These are phyloP conservation scores for Areca catechu DNA, from an alignment of 176 grass and related monocot genomes.

Conservation along the genomic window DNA sequence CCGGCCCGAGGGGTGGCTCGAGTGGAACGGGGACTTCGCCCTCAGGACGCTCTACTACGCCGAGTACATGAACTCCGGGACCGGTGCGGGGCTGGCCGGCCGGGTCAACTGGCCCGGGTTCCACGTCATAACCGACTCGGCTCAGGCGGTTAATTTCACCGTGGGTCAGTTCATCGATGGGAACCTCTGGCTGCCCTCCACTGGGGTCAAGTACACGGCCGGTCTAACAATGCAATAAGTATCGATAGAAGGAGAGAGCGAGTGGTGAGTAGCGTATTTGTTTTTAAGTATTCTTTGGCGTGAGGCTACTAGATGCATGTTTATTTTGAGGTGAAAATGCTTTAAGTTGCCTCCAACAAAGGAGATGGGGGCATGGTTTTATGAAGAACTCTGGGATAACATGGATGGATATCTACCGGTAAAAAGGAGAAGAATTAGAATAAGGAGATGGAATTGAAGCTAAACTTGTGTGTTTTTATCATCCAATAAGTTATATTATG, in stretches of 20 bases:
- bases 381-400: too few species aligned
- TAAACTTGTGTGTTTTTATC: too few species aligned
- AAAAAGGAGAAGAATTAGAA: too few species aligned
- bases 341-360: too few species aligned
- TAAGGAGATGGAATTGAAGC: too few species aligned
- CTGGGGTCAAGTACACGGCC: constrained; percentile 8
- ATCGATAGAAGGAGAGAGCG: background rate
- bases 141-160: background rate
- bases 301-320: too few species aligned
- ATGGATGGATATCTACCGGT: too few species aligned
- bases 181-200: constrained; percentile 9
- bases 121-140: constrained; percentile 27
- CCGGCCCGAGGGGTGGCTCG: constrained; percentile 39
- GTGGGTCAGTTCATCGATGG: constrained; percentile 16
- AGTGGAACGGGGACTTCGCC: constrained; percentile 36
- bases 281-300: too few species aligned
- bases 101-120: constrained; percentile 44
- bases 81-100: constrained; percentile 26
- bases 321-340: too few species aligned
- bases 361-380: too few species aligned
- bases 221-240: background rate
- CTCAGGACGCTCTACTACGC: constrained; percentile 46
- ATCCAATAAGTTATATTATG: too few species aligned
- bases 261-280: background rate
- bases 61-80: constrained; percentile 63